A percentile compares a stretch with the other conserved stretches of the same genome.
phyloP scores from a whole-genome alignment of 1,139 yeast genomes.

The Arxiozyma telluris region DNA sequence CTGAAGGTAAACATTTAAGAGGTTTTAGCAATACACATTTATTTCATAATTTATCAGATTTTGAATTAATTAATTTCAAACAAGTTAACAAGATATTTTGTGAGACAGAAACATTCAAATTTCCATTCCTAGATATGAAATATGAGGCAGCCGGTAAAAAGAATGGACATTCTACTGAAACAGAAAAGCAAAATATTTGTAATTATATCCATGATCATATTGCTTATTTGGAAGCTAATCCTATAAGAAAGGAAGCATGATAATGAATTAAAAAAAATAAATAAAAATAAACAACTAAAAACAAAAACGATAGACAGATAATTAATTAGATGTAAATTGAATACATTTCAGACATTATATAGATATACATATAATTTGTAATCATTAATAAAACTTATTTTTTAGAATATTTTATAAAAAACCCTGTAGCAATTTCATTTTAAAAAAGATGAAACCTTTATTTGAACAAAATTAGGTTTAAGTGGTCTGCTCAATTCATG shows the following conservation, averaged over 20 bases:
- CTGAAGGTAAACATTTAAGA: constrained; percentile 29
- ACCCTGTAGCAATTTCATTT: too few relatives aligned
- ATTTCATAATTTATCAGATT: constrained; percentile 12
- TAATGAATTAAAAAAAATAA: too few relatives aligned
- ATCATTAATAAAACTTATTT: not conserved
- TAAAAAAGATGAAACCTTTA: too few relatives aligned
- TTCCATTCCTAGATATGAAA: constrained; percentile 11
- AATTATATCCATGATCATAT: constrained; percentile 14
- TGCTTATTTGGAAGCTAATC: constrained; percentile 13
- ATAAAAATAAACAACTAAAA: too few relatives aligned
- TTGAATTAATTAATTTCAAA: constrained; percentile 18
- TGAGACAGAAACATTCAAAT: constrained; percentile 9
- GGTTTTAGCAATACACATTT: constrained; percentile 11
- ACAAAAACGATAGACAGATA: not conserved
- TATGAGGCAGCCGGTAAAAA: constrained; percentile 9
- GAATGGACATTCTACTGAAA: not conserved
- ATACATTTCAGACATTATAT: too few relatives aligned
- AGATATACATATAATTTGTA: not conserved
- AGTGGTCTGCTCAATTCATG: too few relatives aligned
- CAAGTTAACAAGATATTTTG: constrained; percentile 14
- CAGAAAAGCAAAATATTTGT: constrained; percentile 9
- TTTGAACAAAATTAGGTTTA: too few relatives aligned
- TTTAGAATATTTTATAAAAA: not conserved
- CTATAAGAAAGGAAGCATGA: constrained; percentile 4
- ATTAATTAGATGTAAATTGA: too few relatives aligned